phyloP scores from a whole-genome alignment of 306 rosid species.

The Corylus heterophylla region DNA sequence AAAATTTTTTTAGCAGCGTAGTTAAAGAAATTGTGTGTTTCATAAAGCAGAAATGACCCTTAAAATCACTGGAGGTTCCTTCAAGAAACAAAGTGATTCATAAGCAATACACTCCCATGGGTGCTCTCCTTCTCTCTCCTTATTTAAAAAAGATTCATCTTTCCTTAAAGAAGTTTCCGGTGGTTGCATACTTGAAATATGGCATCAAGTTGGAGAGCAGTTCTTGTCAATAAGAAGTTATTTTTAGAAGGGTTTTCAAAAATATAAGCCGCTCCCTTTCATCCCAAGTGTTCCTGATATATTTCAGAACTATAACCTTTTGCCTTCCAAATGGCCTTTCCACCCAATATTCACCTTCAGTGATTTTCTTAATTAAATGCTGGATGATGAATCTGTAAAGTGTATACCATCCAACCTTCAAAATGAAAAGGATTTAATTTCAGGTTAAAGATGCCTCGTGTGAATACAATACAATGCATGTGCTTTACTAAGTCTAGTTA shows the following conservation, averaged over 20 bases:
- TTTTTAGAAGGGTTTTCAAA: background rate
- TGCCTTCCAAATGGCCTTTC: background rate
- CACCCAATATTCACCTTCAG: too few species aligned
- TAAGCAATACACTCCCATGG: background rate
- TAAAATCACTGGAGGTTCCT: background rate
- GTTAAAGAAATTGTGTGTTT: background rate
- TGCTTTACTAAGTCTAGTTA: background rate
- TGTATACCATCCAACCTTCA: background rate
- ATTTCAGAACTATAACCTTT: background rate
- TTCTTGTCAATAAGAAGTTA: background rate
- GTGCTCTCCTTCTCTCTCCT: background rate
- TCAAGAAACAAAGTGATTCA: background rate
- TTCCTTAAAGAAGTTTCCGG: background rate
- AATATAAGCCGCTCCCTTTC: background rate
- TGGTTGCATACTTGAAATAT: background rate
- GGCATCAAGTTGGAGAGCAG: background rate
- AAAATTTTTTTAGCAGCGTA: background rate
- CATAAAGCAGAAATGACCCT: background rate
- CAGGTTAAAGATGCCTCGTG: conserved; percentile 12
- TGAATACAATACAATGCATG: background rate
- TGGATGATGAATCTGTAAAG: background rate
- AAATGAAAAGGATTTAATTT: background rate
- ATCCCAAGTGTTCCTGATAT: background rate
- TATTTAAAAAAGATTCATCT: background rate
- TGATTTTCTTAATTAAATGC: background rate